A percentile compares a stretch with the other conserved stretches of the same genome.
phyloP scores from a whole-genome alignment of 345 rosid species.

The Pugionium dolabratum region DNA sequence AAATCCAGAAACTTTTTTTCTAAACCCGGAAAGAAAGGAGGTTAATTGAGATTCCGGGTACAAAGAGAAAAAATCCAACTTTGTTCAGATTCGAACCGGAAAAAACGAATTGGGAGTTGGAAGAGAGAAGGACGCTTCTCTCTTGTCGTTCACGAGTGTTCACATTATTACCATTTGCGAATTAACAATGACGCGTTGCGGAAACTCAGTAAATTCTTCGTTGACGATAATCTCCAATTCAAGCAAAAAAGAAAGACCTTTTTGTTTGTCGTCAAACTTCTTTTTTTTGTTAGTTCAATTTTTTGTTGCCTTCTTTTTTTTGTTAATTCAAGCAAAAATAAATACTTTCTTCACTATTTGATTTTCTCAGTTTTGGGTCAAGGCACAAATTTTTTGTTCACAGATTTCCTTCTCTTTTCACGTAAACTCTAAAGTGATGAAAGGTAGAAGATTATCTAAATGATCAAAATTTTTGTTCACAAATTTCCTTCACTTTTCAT shows the following conservation, averaged over 20 bases:
- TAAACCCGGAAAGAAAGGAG: slow-evolving; percentile 21
- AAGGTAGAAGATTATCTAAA: too few species aligned
- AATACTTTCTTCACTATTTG: background rate
- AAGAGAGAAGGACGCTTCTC: slow-evolving; percentile 34
- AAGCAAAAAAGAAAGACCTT: slow-evolving; percentile 6
- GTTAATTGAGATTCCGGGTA: slow-evolving; percentile 39
- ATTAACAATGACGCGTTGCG: slow-evolving; percentile 40
- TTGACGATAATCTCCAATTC: slow-evolving; percentile 27
- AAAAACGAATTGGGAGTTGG: slow-evolving; percentile 15
- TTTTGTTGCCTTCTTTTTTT: background rate
- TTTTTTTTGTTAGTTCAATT: background rate
- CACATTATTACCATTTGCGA: slow-evolving; percentile 33
- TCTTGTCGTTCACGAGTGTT: slow-evolving; percentile 41
- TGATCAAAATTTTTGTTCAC: too few species aligned
- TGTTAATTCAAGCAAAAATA: background rate
- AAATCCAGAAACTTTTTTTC: slow-evolving; percentile 11
- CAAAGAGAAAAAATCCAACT: slow-evolving; percentile 9
- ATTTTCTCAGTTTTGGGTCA: background rate
- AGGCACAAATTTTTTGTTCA: too few species aligned
- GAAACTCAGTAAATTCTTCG: slow-evolving; percentile 30
- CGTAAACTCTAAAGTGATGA: too few species aligned
- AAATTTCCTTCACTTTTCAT: too few species aligned
- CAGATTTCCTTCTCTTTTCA: too few species aligned
- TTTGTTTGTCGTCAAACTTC: background rate
- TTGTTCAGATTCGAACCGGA: slow-evolving; percentile 42